Evolutionary conservation across 1,284 basidiomycete genomes (phyloP).

Genomic region (Cystobasidiaceae sp.): DNA sequence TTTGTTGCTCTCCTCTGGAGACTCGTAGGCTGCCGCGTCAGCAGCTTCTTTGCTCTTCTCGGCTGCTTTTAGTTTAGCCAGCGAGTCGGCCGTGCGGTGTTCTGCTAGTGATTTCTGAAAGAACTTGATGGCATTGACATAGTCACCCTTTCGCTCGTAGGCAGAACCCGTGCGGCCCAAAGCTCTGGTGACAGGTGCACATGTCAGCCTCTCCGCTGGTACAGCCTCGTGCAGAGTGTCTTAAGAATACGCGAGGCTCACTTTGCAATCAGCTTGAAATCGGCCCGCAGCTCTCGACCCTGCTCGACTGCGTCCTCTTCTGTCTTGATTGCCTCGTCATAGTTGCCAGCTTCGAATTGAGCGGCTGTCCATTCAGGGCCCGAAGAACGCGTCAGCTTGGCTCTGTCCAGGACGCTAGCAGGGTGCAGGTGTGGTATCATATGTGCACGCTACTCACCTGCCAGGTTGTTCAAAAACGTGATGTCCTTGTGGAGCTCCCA

Average conservation of each 20-base stretch:
- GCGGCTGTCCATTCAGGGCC: slow-evolving; percentile 56
- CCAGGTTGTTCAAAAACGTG: slow-evolving; percentile 84
- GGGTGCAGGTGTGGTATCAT: too few species aligned
- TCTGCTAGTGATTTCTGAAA: slow-evolving; percentile 73
- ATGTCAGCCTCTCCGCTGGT: too few species aligned
- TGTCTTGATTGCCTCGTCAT: slow-evolving; percentile 80
- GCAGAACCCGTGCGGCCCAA: slow-evolving; percentile 84
- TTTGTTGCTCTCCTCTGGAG: slow-evolving; percentile 74
- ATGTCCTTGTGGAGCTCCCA: slow-evolving; percentile 93
- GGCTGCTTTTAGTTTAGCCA: slow-evolving; percentile 77
- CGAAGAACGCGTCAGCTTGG: background rate
- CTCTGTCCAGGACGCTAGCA: background rate
- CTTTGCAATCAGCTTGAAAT: slow-evolving; percentile 58
- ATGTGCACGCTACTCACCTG: slow-evolving; percentile 59
- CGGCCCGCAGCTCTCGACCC: slow-evolving; percentile 61
- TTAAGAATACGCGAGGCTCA: too few species aligned
- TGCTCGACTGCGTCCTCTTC: slow-evolving; percentile 94
- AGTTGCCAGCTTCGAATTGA: slow-evolving; percentile 89
- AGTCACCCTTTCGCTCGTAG: slow-evolving; percentile 75
- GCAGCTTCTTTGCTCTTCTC: slow-evolving; percentile 75
- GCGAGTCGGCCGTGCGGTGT: slow-evolving; percentile 89
- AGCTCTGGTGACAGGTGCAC: too few species aligned
- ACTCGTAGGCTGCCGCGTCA: slow-evolving; percentile 78
- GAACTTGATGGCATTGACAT: slow-evolving; percentile 74
- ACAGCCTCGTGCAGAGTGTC: too few species aligned